These are phyloP conservation scores for Lagenidium giganteum DNA, from an alignment of 352 stramenopile species.

Conservation along the genomic window DNA sequence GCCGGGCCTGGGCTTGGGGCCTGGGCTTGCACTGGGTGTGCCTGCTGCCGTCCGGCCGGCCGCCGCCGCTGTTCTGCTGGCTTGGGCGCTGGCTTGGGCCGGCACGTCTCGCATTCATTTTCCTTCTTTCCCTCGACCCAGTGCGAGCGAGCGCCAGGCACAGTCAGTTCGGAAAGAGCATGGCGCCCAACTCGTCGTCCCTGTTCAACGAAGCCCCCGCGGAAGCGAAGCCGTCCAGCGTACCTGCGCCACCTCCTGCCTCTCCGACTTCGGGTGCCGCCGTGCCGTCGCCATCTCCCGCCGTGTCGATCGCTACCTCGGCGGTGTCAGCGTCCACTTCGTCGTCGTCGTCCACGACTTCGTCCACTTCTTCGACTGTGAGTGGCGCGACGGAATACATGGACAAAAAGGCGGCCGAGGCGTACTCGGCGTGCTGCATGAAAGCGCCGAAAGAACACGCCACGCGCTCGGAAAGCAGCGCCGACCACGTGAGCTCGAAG, in stretches of 20 bases:
- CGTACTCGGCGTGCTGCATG: no score
- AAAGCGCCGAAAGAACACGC: no score
- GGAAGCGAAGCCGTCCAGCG: constrained; percentile 8
- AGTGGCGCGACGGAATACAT: constrained; percentile 15
- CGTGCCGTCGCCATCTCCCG: constrained; percentile 8
- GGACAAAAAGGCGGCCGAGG: no score
- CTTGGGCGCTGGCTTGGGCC: no score
- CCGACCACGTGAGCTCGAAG: constrained; percentile 11
- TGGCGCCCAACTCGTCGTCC: constrained; percentile 38
- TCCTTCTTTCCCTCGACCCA: no score
- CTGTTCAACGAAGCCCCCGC: constrained; percentile 34
- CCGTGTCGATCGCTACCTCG: constrained; percentile 30
- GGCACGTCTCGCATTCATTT: no score
- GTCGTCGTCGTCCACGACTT: constrained; percentile 13
- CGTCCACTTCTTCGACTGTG: constrained; percentile 7
- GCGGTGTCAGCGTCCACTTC: constrained; percentile 14
- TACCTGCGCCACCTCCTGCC: no score
- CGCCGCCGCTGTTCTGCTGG: no score
- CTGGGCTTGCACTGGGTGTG: no score
- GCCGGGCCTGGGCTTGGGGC: background rate
- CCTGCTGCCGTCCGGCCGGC: no score
- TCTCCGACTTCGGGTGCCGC: no score
- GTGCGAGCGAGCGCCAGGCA: no score
- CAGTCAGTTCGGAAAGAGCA: constrained; percentile 11
- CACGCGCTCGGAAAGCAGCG: background rate